Base-by-base conservation (phyloP, 1,284 basidiomycete genomes). In the Microbotryum saponariae region DNA sequence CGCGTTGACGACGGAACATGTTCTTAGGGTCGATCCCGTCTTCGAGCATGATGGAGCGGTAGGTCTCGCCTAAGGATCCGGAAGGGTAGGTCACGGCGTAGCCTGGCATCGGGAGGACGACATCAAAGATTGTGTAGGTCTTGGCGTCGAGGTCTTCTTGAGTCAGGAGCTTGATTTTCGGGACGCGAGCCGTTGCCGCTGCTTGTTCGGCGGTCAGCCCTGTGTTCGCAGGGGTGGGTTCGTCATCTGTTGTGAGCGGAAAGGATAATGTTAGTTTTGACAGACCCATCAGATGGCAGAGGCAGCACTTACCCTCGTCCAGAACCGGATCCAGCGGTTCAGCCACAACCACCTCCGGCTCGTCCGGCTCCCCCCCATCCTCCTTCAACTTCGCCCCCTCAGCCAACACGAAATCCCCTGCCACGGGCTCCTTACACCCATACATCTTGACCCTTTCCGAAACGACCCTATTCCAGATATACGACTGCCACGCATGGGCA, bases 401-500 rank as follows among this genome's bases (percentile, higher is more conserved):
- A 50, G 86, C 85, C 64, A 84, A 87, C 8, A 96, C 88, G 16
- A 97, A 79, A 74, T 99, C 96, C 0, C 96, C 96, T 10, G 83
- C 83, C 31, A 93, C 81, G 1, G 90, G 85, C 63, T 82, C 82
- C 16, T 85, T 84, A 20, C 83, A 79, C 1, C 93, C 92, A 73
- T 87, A 85, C 51, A 80, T 79, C 66, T 83, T 84, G 70, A 97
- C 85, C 18, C 96, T 85, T 75, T 94, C 91, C 16, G 92, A 96
- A 25, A 92, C 89, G 60, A 97, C 85, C 51, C 89, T 83, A 76
- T 98, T 99, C 96, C 94, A 99, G 33, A 98, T 85, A 72, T 97
- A 98, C 20, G 91, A 94, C 76, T 99, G 96, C 76, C 97, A 98
- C 45, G 94, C 93, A 76, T 99, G 96, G 53, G 97, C 85, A 73